A percentile compares a stretch with the other conserved stretches of the same genome.
phyloP scores from a whole-genome alignment of 768 basidiomycete genomes.

The Russula brevipes region DNA sequence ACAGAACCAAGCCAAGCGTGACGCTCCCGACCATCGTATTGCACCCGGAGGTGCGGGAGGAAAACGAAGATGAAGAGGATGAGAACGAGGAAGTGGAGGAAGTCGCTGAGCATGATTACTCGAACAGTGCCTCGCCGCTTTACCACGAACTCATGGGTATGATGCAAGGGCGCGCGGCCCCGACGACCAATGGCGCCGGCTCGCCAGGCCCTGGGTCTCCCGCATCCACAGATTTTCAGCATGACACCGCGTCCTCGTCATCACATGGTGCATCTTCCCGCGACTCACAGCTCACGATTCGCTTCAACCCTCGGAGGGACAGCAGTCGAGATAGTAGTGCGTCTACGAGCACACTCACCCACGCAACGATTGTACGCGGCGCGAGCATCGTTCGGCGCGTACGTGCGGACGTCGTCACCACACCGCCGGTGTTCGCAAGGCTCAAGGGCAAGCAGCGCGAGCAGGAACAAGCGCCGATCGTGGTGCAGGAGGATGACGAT shows the following conservation, averaged over 20 bases:
- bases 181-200: background rate
- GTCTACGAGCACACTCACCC: constrained; percentile 22
- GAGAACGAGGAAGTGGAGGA: background rate
- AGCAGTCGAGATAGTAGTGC: constrained; percentile 21
- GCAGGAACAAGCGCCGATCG: background rate
- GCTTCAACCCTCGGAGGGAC: constrained; percentile 11
- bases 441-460: constrained; percentile 17
- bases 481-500: constrained; percentile 8
- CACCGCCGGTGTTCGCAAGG: background rate
- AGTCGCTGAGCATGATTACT: background rate
- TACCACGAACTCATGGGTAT: constrained; percentile 27
- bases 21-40: constrained; percentile 20
- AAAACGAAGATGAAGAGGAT: constrained; percentile 2
- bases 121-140: constrained; percentile 20
- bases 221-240: constrained; percentile 6
- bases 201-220: constrained; percentile 2
- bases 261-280: background rate
- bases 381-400: constrained; percentile 25
- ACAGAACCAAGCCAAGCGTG: constrained; percentile 4
- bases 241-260: background rate
- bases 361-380: constrained; percentile 25
- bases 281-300: constrained; percentile 22
- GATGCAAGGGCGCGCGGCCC: constrained; percentile 21
- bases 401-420: constrained; percentile 18
- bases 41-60: constrained; percentile 4